Evolutionary conservation across 345 rosid genomes (phyloP), one percentile per base, ranked within the genome.

Genomic region (Gossypium raimondii): DNA sequence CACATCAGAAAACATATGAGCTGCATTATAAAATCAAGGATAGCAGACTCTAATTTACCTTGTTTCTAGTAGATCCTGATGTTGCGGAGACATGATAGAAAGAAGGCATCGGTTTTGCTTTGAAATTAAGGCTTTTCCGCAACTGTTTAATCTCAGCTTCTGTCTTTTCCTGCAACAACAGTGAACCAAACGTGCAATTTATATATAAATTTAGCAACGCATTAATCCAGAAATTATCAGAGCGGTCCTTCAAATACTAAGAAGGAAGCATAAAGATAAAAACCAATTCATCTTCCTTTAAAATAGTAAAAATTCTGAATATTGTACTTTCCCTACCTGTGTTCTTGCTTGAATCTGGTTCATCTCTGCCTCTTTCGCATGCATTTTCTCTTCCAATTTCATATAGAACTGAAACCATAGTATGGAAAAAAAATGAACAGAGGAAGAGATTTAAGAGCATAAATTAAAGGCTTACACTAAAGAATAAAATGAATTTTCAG

Each of bases 61-160:
- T 89, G 85, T 75, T 80, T 74, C 79, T 82, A 48, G 70, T 80
- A 51, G 85, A 86, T 18, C 27, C 78, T n/a, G 77, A 79, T 53
- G 78, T 41, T n/a, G 65, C 64, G 4, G 76, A 45, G 22, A 9
- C 75, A 44, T 84, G 88, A 79, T 94, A 92, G 81, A 94, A 94
- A 67, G 93, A 87, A 80, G 97, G 97, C 96, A 92, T 88, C 7
- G 97, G 98, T 29, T 81, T 86, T 64, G 98, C 97, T 80, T 89
- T 92, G 73, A 94, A 93, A 75, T 92, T 90, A 41, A 94, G 93
- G 83, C 93, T 88, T 78, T 86, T 88, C 60, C 96, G 82, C 59
- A 87, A 69, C 52, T 84, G 86, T 72, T 89, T 90, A 20, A 92
- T 85, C 77, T 90, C 94, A 51, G 87, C 91, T 63, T 90, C 83